phyloP scores from a whole-genome alignment of 306 rosid genomes.

The Rosa rugosa region DNA sequence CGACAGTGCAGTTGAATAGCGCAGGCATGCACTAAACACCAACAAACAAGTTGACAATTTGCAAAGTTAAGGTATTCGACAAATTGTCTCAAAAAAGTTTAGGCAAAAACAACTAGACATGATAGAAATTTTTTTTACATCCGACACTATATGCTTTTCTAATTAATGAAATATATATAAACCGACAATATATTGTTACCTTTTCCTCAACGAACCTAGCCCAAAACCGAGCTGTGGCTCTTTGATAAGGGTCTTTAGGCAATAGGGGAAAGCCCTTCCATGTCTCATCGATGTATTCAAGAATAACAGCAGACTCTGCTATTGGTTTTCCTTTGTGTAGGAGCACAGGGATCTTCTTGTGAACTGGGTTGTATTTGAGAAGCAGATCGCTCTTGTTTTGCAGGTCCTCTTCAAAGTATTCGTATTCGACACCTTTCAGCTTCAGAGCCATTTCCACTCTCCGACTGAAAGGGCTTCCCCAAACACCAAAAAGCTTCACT shows the following conservation, averaged over 20 bases:
- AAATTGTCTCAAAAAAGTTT: neutral
- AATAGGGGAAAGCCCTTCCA: constrained; percentile 44
- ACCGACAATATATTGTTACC: constrained; percentile 27
- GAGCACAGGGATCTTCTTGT: constrained; percentile 56
- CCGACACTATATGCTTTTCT: no score
- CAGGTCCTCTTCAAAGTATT: constrained; percentile 38
- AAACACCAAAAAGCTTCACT: constrained; percentile 35
- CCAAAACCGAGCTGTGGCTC: constrained; percentile 70
- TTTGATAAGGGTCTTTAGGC: constrained; percentile 43
- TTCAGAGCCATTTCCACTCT: constrained; percentile 49
- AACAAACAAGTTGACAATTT: neutral
- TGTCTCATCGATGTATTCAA: constrained; percentile 51
- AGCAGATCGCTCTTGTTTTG: constrained; percentile 41
- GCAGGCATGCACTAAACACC: constrained; percentile 26
- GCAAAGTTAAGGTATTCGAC: neutral
- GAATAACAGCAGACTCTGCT: constrained; percentile 52
- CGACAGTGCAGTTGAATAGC: constrained; percentile 4
- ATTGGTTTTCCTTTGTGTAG: constrained; percentile 55
- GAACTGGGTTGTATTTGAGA: constrained; percentile 57
- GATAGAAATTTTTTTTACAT: neutral
- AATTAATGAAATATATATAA: no score
- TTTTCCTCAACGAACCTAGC: constrained; percentile 56
- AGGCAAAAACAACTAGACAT: neutral
- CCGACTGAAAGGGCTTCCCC: constrained; percentile 43
- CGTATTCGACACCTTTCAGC: constrained; percentile 48